A percentile compares a stretch with the other conserved stretches of the same genome.
phyloP scores from a whole-genome alignment of 768 basidiomycete genomes.

The Suillus americanus region DNA sequence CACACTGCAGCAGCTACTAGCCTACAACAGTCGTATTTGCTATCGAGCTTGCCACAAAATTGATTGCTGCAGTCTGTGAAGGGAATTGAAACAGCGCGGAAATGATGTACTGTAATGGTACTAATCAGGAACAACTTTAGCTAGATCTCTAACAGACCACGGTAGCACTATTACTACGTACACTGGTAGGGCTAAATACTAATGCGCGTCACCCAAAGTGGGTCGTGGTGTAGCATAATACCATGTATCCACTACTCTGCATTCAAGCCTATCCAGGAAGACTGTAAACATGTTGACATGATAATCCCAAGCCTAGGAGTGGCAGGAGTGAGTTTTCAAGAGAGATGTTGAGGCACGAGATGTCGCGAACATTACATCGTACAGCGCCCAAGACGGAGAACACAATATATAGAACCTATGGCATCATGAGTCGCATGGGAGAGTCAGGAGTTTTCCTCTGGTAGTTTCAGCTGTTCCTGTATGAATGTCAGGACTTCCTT shows the following conservation, averaged over 20 bases:
- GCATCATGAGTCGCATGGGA: neutral
- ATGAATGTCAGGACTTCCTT: neutral
- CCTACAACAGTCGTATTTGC: neutral
- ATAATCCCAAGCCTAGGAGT: neutral
- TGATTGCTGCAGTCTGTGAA: neutral
- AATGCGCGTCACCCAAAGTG: neutral
- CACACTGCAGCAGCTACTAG: slow-evolving; percentile 17
- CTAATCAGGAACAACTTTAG: too few species aligned
- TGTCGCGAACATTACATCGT: neutral
- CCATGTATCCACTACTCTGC: neutral
- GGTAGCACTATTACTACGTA: neutral
- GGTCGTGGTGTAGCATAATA: neutral
- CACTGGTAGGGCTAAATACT: neutral
- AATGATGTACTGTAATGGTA: too few species aligned
- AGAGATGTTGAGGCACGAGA: neutral
- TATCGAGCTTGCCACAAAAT: neutral
- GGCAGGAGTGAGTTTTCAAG: neutral
- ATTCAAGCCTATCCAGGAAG: neutral
- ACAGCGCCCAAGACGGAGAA: slow-evolving; percentile 4
- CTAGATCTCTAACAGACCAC: too few species aligned
- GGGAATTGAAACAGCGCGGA: too few species aligned
- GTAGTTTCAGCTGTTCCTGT: slow-evolving; percentile 8
- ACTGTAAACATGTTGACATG: too few species aligned
- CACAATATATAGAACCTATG: neutral
- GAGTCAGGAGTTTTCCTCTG: neutral